Evolutionary conservation across 1,284 basidiomycete genomes (phyloP).

Genomic region (Testicularia cyperi): DNA sequence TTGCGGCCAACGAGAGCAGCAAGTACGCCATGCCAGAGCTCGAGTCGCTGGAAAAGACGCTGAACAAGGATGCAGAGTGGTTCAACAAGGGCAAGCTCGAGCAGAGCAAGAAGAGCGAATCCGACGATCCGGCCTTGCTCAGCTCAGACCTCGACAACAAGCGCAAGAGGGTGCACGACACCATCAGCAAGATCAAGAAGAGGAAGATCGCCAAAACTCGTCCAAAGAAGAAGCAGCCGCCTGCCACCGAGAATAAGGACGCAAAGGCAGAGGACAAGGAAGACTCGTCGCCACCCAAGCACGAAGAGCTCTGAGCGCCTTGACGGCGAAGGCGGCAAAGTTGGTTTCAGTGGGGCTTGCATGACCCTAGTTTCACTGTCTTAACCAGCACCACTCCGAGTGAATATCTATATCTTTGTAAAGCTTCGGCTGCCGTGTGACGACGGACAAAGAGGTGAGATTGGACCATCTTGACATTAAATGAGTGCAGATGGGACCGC

Average conservation of each 20-base stretch:
- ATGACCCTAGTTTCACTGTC: too few species aligned
- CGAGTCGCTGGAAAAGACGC: conserved; percentile 41
- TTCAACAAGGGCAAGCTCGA: conserved; percentile 47
- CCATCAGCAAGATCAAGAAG: conserved; percentile 49
- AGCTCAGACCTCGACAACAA: conserved; percentile 55
- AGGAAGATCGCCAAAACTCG: conserved; percentile 55
- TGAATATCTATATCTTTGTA: too few species aligned
- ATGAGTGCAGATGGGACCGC: too few species aligned
- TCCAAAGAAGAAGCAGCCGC: conserved; percentile 25
- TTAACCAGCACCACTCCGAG: too few species aligned
- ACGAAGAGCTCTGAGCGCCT: conserved; percentile 27
- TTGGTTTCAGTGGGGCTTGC: too few species aligned
- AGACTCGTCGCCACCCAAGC: conserved; percentile 11
- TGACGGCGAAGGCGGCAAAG: too few species aligned
- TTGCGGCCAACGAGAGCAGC: conserved; percentile 61
- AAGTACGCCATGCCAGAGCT: conserved; percentile 58
- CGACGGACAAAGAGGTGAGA: too few species aligned
- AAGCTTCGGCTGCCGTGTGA: too few species aligned
- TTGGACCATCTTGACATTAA: too few species aligned
- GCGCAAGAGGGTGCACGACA: conserved; percentile 47
- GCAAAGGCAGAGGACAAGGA: conserved; percentile 17
- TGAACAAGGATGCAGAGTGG: conserved; percentile 55
- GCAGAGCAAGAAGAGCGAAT: conserved; percentile 40
- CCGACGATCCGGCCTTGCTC: conserved; percentile 55
- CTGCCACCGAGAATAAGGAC: conserved; percentile 5